Conservation (phyloP, 2,329 filamentous ascomycete species). For the Fulvia fulva region DNA sequence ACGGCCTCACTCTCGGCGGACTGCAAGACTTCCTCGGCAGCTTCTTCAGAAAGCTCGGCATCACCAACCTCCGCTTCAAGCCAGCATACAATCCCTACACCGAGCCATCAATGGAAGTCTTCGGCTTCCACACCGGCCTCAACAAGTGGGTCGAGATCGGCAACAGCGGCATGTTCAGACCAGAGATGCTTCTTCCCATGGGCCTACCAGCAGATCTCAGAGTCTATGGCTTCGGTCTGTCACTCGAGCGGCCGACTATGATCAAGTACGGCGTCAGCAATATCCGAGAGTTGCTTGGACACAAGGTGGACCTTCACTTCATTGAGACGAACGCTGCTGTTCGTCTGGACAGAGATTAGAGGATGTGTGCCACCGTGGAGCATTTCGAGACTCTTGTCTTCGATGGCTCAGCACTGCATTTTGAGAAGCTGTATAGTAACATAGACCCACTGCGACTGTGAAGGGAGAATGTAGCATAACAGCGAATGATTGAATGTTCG, state of each 20-base stretch:
- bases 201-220: conserved; percentile 85
- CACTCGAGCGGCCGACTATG: conserved; percentile 93
- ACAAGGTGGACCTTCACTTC: conserved; percentile 92
- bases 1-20: conserved; percentile 84
- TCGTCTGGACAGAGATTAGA: conserved; percentile 70
- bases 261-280: conserved; percentile 80
- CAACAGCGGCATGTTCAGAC: conserved; percentile 80
- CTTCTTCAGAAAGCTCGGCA: conserved; percentile 96
- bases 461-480: background rate
- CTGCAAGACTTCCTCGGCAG: conserved; percentile 91
- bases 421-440: background rate
- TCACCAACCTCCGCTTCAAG: conserved; percentile 85
- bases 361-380: background rate
- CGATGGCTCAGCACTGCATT: background rate
- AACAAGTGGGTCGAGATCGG: conserved; percentile 11
- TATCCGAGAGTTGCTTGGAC: conserved; percentile 85
- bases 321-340: conserved; percentile 90
- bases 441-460: background rate
- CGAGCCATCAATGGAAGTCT: conserved; percentile 97
- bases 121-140: conserved; percentile 80
- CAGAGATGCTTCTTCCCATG: conserved; percentile 96
- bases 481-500: background rate
- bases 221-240: conserved; percentile 91
- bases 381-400: too few species aligned
- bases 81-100: conserved; percentile 95